These are phyloP conservation scores for Coemansia sp. DNA, from an alignment of 192 early-diverging fungal species.

Conservation along the genomic window DNA sequence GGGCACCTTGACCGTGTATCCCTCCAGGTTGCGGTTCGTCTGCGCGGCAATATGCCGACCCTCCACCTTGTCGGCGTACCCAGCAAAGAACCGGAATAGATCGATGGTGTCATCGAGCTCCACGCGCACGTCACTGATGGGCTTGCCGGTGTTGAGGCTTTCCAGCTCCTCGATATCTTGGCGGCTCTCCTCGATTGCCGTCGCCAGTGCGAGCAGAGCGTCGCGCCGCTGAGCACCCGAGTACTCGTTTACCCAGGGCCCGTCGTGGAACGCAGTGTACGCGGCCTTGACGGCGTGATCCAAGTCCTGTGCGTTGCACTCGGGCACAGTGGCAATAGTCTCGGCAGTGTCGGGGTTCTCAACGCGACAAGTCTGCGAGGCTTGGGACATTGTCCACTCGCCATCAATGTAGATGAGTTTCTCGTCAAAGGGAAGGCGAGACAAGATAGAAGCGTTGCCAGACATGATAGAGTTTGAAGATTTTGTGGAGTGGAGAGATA, in stretches of 20 bases:
- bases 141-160: conserved; percentile 57
- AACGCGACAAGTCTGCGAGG: conserved; percentile 15
- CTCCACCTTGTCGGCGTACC: conserved; percentile 53
- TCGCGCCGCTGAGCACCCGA: conserved; percentile 56
- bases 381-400: conserved; percentile 21
- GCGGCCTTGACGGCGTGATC: conserved; percentile 50
- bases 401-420: conserved; percentile 40
- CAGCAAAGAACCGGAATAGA: conserved; percentile 50
- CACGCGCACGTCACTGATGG: conserved; percentile 47
- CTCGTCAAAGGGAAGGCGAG: conserved; percentile 39
- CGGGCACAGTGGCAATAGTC: conserved; percentile 39
- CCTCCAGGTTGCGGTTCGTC: conserved; percentile 25
- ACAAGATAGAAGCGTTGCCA: not conserved
- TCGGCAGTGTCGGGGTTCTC: conserved; percentile 47
- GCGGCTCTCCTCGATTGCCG: conserved; percentile 39
- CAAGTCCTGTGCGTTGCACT: conserved; percentile 34
- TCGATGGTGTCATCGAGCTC: conserved; percentile 55
- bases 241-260: conserved; percentile 48
- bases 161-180: conserved; percentile 49
- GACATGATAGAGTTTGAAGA: not conserved
- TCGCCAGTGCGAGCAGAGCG: conserved; percentile 44
- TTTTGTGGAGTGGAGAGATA: not conserved
- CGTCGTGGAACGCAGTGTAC: conserved; percentile 42
- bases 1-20: conserved; percentile 54
- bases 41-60: conserved; percentile 46